Percentiles rank a stretch among this genome's conserved stretches.
These are phyloP conservation scores for Tulasnella sp. DNA, from an alignment of 768 basidiomycete genomes.

Conservation along the genomic window DNA sequence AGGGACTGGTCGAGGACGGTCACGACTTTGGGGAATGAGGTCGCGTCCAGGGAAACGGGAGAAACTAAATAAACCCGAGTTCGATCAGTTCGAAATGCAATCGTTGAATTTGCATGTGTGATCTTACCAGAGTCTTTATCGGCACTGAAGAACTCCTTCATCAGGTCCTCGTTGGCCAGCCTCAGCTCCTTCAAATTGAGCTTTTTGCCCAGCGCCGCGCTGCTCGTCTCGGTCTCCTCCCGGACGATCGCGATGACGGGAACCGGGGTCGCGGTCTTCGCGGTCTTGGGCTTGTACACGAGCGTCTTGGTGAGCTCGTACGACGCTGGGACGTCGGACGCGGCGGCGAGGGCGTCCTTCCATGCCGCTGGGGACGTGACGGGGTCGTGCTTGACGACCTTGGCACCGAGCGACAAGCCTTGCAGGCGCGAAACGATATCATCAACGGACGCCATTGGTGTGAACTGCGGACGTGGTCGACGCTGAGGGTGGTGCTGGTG, in stretches of 20 bases:
- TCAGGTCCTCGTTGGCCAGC: slow-evolving; percentile 73
- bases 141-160: slow-evolving; percentile 71
- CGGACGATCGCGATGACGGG: slow-evolving; percentile 81
- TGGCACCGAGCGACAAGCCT: background rate
- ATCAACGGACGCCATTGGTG: slow-evolving; percentile 1
- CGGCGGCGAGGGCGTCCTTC: slow-evolving; percentile 56
- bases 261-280: slow-evolving; percentile 73
- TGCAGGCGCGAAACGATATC: background rate
- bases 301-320: slow-evolving; percentile 78
- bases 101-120: slow-evolving; percentile 2
- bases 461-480: background rate
- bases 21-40: slow-evolving; percentile 56
- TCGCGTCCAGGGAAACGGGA: slow-evolving; percentile 54
- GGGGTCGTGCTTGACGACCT: slow-evolving; percentile 41
- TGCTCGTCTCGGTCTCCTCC: slow-evolving; percentile 75
- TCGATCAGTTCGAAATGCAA: background rate
- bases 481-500: background rate
- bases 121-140: slow-evolving; percentile 75
- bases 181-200: slow-evolving; percentile 79
- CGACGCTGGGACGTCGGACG: slow-evolving; percentile 27
- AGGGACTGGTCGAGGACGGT: slow-evolving; percentile 73
- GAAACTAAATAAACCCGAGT: slow-evolving; percentile 46
- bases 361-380: slow-evolving; percentile 64
- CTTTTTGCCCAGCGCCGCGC: slow-evolving; percentile 63
- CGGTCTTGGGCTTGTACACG: slow-evolving; percentile 93